A percentile compares a stretch with the other conserved stretches of the same genome.
Conservation (phyloP, 2,329 filamentous ascomycete genomes). For the Sarocladium brachiariae region DNA sequence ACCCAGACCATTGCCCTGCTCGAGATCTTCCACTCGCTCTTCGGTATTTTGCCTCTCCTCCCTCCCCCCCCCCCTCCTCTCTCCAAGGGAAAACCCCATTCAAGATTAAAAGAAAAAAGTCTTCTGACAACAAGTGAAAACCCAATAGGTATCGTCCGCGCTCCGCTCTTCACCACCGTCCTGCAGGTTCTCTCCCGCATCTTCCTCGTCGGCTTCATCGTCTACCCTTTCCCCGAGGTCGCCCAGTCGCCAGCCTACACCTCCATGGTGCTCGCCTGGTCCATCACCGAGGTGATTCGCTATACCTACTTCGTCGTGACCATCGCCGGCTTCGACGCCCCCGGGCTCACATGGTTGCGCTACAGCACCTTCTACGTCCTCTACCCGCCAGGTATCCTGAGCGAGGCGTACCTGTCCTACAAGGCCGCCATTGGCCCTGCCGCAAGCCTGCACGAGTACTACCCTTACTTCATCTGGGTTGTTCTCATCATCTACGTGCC, state of each 20-base stretch:
- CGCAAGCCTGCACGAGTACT: conserved; percentile 39
- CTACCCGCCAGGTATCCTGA: conserved; percentile 85
- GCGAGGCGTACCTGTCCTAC: conserved; percentile 78
- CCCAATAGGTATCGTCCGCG: conserved; percentile 67
- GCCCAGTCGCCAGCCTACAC: conserved; percentile 55
- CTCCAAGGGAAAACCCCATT: not conserved
- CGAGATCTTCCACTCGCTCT: conserved; percentile 74
- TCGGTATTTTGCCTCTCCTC: conserved; percentile 44
- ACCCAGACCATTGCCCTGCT: conserved; percentile 79
- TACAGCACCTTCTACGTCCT: conserved; percentile 92
- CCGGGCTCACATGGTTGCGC: conserved; percentile 67
- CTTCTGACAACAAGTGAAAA: too few species aligned
- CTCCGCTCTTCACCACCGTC: conserved; percentile 74
- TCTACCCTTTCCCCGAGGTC: conserved; percentile 64
- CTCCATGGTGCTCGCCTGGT: conserved; percentile 82
- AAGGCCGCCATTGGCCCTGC: conserved; percentile 61
- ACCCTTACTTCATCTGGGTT: conserved; percentile 41
- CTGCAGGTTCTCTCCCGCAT: conserved; percentile 88
- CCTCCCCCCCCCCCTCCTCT: not conserved
- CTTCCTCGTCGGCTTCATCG: conserved; percentile 82
- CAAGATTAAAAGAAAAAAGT: too few species aligned
- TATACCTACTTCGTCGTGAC: conserved; percentile 86
- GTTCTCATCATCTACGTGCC: conserved; percentile 74
- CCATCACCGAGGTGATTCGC: conserved; percentile 82
- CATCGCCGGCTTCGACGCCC: conserved; percentile 55